These are phyloP conservation scores for Cicer bijugum DNA, from an alignment of 306 rosid species.

Conservation along the genomic window DNA sequence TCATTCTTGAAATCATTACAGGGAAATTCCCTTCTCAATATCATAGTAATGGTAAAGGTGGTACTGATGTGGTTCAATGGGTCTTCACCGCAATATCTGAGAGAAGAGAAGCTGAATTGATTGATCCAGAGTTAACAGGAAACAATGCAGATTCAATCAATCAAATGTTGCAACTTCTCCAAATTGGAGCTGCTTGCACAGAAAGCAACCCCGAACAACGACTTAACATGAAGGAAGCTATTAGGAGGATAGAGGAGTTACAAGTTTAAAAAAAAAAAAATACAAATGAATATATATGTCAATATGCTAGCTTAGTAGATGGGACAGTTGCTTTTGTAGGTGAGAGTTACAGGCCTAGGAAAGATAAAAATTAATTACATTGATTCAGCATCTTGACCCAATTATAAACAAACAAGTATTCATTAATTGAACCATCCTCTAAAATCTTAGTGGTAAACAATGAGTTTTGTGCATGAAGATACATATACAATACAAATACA, in stretches of 20 bases:
- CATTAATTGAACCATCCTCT: slow-evolving; percentile 34
- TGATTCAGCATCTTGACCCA: slow-evolving; percentile 38
- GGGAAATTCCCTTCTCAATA: slow-evolving; percentile 91
- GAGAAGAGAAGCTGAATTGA: slow-evolving; percentile 60
- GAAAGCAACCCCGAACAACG: slow-evolving; percentile 63
- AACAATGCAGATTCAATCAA: slow-evolving; percentile 31
- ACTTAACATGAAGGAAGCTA: slow-evolving; percentile 71
- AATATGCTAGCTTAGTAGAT: slow-evolving; percentile 46
- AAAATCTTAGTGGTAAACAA: not conserved
- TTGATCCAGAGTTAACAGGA: slow-evolving; percentile 68
- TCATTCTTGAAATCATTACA: slow-evolving; percentile 78
- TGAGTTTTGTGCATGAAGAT: slow-evolving; percentile 12
- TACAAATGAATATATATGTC: slow-evolving; percentile 37
- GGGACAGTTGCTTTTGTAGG: slow-evolving; percentile 46
- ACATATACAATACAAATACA: not conserved
- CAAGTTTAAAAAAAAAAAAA: slow-evolving; percentile 21
- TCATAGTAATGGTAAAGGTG: slow-evolving; percentile 79
- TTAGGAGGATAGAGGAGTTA: slow-evolving; percentile 75
- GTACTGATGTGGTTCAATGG: slow-evolving; percentile 87
- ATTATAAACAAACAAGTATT: not conserved
- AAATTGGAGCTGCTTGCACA: slow-evolving; percentile 71
- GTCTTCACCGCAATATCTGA: slow-evolving; percentile 59
- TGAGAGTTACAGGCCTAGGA: slow-evolving; percentile 50
- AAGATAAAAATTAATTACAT: slow-evolving; percentile 10
- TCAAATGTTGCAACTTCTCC: slow-evolving; percentile 69